These are phyloP conservation scores for Penicillium canariense DNA, from an alignment of 495 filamentous ascomycete species.

Conservation along the genomic window DNA sequence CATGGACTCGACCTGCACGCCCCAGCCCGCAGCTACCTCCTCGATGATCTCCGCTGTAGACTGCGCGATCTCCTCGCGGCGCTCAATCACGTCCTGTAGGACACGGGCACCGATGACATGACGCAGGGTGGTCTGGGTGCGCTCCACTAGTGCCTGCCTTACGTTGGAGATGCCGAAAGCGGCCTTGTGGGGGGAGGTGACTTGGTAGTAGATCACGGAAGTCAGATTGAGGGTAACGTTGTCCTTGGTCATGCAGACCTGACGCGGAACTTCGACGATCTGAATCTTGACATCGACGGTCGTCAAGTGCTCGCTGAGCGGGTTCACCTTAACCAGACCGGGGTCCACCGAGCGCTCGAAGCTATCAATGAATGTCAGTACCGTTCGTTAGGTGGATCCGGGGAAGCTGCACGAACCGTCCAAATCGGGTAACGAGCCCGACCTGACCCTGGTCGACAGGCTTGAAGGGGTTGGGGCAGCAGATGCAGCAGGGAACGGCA, in stretches of 20 bases:
- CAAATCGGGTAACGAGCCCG: slow-evolving; percentile 92
- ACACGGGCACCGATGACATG: slow-evolving; percentile 97
- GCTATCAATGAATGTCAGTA: slow-evolving; percentile 21
- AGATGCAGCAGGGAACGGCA: slow-evolving; percentile 88
- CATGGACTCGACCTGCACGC: slow-evolving; percentile 96
- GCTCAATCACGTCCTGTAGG: slow-evolving; percentile 97
- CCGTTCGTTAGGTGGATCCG: not conserved
- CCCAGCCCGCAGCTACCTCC: slow-evolving; percentile 91
- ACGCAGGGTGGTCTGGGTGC: slow-evolving; percentile 95
- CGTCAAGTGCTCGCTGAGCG: slow-evolving; percentile 83
- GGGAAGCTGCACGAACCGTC: slow-evolving; percentile 50
- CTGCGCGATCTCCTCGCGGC: slow-evolving; percentile 92
- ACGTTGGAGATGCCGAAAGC: slow-evolving; percentile 97
- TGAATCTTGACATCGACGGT: slow-evolving; percentile 99
- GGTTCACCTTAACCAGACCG: slow-evolving; percentile 96
- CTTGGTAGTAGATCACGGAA: slow-evolving; percentile 99
- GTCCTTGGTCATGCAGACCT: slow-evolving; percentile 99
- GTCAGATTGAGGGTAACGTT: slow-evolving; percentile 93
- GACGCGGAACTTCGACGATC: slow-evolving; percentile 93
- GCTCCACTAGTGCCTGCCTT: slow-evolving; percentile 90
- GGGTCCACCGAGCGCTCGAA: slow-evolving; percentile 97
- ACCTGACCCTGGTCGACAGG: slow-evolving; percentile 90
- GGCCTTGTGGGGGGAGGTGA: slow-evolving; percentile 91
- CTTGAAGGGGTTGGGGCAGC: slow-evolving; percentile 96
- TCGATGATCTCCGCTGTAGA: slow-evolving; percentile 97